These are phyloP conservation scores for Tetrahymena thermophila DNA, from an alignment of 73 alveolate species.

Conservation along the genomic window DNA sequence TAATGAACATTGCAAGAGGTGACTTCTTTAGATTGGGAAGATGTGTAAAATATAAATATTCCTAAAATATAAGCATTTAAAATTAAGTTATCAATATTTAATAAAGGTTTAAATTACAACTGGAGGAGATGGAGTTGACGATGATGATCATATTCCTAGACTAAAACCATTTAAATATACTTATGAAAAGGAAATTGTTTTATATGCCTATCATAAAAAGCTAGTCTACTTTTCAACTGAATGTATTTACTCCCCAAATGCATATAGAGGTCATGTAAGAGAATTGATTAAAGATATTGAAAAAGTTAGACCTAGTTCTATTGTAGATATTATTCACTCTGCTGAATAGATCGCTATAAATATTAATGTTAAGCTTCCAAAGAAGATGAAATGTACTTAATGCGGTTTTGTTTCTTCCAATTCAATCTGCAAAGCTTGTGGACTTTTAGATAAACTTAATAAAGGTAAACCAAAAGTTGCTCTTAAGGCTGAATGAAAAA, in stretches of 20 bases:
- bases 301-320: constrained; percentile 68
- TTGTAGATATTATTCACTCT: constrained; percentile 90
- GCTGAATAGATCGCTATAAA: constrained; percentile 71
- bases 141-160: constrained; percentile 79
- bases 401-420: constrained; percentile 84
- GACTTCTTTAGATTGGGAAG: constrained; percentile 88
- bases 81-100: not conserved
- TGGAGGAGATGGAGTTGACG: constrained; percentile 84
- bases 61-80: not conserved
- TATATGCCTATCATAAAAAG: constrained; percentile 93
- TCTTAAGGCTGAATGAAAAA: not conserved
- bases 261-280: constrained; percentile 96
- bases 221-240: constrained; percentile 94
- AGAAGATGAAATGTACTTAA: constrained; percentile 60
- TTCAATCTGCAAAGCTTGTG: constrained; percentile 93
- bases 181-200: constrained; percentile 96
- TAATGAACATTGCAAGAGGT: constrained; percentile 93
- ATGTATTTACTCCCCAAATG: constrained; percentile 94
- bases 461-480: constrained; percentile 30
- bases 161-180: constrained; percentile 93
- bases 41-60: constrained; percentile 28
- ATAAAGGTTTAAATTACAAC: constrained; percentile 16
- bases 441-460: constrained; percentile 79
- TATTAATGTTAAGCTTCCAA: constrained; percentile 57
- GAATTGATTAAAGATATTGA: constrained; percentile 78